These are phyloP conservation scores for Microsporum canis DNA, from an alignment of 2,329 filamentous ascomycete genomes.

Conservation along the genomic window DNA sequence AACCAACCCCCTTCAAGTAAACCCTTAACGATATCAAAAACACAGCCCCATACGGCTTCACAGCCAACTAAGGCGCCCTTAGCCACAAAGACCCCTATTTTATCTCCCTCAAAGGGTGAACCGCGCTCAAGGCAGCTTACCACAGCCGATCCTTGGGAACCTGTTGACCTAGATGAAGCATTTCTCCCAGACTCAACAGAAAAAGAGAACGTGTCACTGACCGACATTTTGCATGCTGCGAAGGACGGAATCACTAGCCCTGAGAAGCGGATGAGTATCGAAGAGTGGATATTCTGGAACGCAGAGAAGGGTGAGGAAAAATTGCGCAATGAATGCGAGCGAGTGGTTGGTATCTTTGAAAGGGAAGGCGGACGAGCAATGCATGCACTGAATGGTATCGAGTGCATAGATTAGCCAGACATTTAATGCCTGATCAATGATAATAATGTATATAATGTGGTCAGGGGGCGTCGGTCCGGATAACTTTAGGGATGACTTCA, in stretches of 20 bases:
- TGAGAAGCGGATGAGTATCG: constrained; percentile 83
- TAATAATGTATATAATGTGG: constrained; percentile 9
- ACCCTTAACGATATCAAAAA: constrained; percentile 38
- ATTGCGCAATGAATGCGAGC: constrained; percentile 69
- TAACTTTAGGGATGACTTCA: neutral
- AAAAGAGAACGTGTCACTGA: constrained; percentile 41
- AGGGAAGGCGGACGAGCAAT: constrained; percentile 69
- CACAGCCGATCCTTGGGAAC: constrained; percentile 53
- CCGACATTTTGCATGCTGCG: constrained; percentile 40
- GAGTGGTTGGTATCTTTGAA: constrained; percentile 72
- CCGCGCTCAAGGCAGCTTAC: constrained; percentile 42
- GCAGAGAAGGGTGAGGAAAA: constrained; percentile 69
- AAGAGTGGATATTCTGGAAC: constrained; percentile 81
- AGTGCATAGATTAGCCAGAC: constrained; percentile 34
- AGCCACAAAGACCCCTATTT: constrained; percentile 30
- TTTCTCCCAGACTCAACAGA: constrained; percentile 26
- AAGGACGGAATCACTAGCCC: constrained; percentile 56
- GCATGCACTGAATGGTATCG: constrained; percentile 61
- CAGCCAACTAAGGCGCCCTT: constrained; percentile 33
- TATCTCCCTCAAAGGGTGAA: constrained; percentile 51
- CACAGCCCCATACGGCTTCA: constrained; percentile 25
- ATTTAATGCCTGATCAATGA: constrained; percentile 5
- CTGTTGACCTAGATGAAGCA: constrained; percentile 63
- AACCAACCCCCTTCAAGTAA: constrained; percentile 63
- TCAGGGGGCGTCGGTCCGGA: constrained; percentile 12